Evolutionary conservation across 805 yeast species (phyloP), one percentile per base, ranked within the genome.

Genomic region (Metschnikowia amazonensis): DNA sequence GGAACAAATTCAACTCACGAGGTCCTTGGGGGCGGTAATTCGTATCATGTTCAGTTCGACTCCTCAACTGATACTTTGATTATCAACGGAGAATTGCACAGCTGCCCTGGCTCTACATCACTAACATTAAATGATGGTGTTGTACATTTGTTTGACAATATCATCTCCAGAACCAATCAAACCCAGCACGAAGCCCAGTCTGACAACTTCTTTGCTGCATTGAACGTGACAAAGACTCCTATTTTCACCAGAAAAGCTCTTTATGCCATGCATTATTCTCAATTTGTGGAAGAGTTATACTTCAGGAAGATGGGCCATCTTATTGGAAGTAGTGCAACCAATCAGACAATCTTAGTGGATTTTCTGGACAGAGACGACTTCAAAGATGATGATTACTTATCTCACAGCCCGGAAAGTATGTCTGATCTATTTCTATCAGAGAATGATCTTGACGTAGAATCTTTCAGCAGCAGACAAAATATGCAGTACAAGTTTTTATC

Each of bases 241-340:
- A 56, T 71, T 56, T 59, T 57, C 3, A 71, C 75, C 1, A 48
- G 69, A 17, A 69, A 65, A 45, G 62, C 69, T 5, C 58, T 72
- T 25, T 64, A 52, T 50, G 74, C 74, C 1, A 52, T 68, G 48
- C 72, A 81, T 47, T 81, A 80, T 42, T 70, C 82, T 2, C 70
- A 70, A 23, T 81, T 87, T 60, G 90, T 86, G 5, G 74, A 76
- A n/a, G 95, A 88, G 55, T 53, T 88, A 13, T 70, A 78, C 36
- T 77, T 86, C 43, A 76, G 89, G 47, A 74, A 76, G 10, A 63
- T 88, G 16, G 64, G 70, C 2, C 50, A 74, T 36, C 63, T 87
- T 39, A 76, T 90, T 14, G 84, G 81, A 44, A 81, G 83, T 28
- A 55, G 65, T 1, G 59, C 71, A 0, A 27, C 63, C 0, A 67